Evolutionary conservation across 257 asterid genomes (phyloP).

Genomic region (Fraxinus quadrangulata): DNA sequence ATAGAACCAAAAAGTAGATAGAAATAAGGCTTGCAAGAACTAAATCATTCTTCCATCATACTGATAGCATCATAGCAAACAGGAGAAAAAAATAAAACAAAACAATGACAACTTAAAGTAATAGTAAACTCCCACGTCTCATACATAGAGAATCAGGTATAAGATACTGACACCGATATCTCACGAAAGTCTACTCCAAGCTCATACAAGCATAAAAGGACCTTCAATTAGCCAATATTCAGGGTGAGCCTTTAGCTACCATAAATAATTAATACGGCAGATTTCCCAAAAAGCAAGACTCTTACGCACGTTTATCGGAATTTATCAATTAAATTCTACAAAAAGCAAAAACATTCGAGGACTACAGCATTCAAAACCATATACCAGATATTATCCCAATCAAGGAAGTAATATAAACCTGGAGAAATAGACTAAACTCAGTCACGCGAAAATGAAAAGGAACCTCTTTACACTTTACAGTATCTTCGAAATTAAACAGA

Average conservation of each 20-base stretch:
- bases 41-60: not conserved
- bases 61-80: not conserved
- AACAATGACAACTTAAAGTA: not conserved
- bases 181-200: not conserved
- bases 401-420: conserved; percentile 1
- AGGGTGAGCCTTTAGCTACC: not conserved
- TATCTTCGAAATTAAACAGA: not conserved
- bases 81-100: not conserved
- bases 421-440: not conserved
- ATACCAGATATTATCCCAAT: not conserved
- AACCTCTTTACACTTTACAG: not conserved
- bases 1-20: not conserved
- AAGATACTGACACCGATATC: not conserved
- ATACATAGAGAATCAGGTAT: not conserved
- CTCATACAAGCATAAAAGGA: not conserved
- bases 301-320: not conserved
- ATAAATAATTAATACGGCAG: not conserved
- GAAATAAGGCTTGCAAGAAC: not conserved
- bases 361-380: not conserved
- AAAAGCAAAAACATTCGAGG: not conserved
- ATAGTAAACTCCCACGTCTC: not conserved
- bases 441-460: not conserved
- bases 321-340: not conserved
- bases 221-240: not conserved
- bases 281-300: not conserved